These are phyloP conservation scores for Fonsecaea multimorphosa DNA, from an alignment of 2,329 filamentous ascomycete genomes.

Conservation along the genomic window DNA sequence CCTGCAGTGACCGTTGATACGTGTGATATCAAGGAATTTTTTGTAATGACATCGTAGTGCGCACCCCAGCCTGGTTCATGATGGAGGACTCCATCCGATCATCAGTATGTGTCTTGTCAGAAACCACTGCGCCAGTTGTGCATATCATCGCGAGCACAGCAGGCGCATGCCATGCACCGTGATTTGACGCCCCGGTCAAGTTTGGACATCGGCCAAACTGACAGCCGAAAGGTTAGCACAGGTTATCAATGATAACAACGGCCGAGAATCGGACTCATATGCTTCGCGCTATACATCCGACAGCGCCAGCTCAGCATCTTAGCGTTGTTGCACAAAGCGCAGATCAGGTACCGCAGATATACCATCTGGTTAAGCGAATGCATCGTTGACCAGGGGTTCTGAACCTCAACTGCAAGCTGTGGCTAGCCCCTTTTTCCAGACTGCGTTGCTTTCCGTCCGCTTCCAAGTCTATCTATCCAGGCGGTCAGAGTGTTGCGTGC, in stretches of 20 bases:
- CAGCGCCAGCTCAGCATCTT: conserved; percentile 13
- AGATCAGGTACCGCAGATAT: conserved; percentile 9
- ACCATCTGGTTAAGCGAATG: conserved; percentile 5
- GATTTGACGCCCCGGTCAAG: background rate
- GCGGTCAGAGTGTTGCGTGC: background rate
- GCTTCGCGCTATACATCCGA: background rate
- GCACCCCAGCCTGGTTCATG: background rate
- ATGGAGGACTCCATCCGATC: background rate
- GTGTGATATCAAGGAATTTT: background rate
- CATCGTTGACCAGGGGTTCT: conserved; percentile 2
- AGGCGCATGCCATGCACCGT: background rate
- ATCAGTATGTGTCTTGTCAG: background rate
- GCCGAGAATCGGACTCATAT: background rate
- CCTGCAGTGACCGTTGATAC: background rate
- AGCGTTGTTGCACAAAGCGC: background rate
- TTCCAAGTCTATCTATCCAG: background rate
- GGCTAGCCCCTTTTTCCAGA: background rate
- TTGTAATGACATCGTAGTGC: background rate
- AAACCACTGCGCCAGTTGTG: background rate
- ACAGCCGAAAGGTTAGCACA: background rate
- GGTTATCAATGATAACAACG: background rate
- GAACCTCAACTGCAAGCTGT: conserved; percentile 1
- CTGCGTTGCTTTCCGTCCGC: background rate
- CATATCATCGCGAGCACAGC: background rate
- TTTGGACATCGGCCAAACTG: background rate